A percentile compares a stretch with the other conserved stretches of the same genome.
Evolutionary conservation across 1,139 yeast species (phyloP).

Genomic region (Maudiozyma humilis): DNA sequence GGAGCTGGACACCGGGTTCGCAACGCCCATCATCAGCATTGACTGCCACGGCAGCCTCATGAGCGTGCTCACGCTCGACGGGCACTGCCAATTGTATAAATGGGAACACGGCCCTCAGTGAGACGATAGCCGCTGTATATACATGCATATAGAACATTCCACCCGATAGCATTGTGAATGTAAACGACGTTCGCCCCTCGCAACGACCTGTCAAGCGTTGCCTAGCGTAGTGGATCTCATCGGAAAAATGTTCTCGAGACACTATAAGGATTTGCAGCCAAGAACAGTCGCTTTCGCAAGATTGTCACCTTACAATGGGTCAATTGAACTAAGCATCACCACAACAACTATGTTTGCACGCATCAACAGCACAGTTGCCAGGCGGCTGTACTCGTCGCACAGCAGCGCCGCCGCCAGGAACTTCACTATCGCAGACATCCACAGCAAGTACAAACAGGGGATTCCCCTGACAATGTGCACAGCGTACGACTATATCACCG

Average conservation of each 20-base stretch:
- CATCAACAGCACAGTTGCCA: no score
- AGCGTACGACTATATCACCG: constrained; percentile 81
- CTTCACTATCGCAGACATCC: constrained; percentile 21
- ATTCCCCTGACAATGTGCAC: constrained; percentile 59
- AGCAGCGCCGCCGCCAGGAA: neutral
- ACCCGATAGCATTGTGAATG: neutral
- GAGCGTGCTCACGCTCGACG: constrained; percentile 39
- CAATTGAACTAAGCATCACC: no score
- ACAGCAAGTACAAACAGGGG: constrained; percentile 15
- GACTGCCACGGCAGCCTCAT: constrained; percentile 38
- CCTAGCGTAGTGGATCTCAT: no score
- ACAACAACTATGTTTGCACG: no score
- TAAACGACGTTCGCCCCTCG: neutral
- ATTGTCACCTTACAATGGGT: no score
- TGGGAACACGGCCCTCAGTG: no score
- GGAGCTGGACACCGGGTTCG: constrained; percentile 26
- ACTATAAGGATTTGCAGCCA: no score
- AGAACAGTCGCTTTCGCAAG: no score
- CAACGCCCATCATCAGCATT: constrained; percentile 42
- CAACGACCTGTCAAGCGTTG: no score
- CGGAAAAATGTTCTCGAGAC: neutral
- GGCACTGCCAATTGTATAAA: constrained; percentile 29
- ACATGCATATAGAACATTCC: neutral
- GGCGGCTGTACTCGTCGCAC: constrained; percentile 6
- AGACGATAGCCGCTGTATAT: neutral